Base-by-base conservation (phyloP, 257 asterid genomes). In the Fraxinus americana region DNA sequence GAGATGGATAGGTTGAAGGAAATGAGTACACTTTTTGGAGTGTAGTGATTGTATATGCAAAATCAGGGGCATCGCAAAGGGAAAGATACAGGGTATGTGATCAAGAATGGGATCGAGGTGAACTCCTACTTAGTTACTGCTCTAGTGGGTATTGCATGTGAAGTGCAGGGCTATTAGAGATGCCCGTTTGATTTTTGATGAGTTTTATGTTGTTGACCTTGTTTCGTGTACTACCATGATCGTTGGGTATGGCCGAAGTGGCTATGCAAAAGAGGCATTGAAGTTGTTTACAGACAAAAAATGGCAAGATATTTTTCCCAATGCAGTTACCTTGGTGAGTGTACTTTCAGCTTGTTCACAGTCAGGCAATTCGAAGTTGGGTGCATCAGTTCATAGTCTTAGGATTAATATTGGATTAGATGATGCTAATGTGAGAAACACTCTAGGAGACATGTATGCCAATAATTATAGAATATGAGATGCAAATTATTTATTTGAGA, bases 211-310 rank as follows among this genome's bases (percentile, higher is more conserved):
- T 16, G 23, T 82, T 36, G 89, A 90, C 83, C 83, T 88, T 80
- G 85, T 87, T 81, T 84, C 91, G 1, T 90, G 93, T 91, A 89
- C 91, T 4, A 73, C 89, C 0, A 87, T 91, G 91, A 91, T 91
- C 43, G 68, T 76, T 65, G 95, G 95, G 41, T 89, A 87, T 80
- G 67, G 87, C 16, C 86, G 86, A 68, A 81, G 72, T 80, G 93
- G 93, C 57, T 85, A 79, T 73, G 80, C 88, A 48, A 72, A 77
- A 5, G 89, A 90, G 71, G 95, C 95, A 27, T 32, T 91, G 77
- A 25, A 71, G 67, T 78, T 87, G 80, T 91, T 91, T 81, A 74
- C 77, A 3, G 79, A 88, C 82, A 79, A 83, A 88, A 87, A 85
- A 74, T 89, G 86, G 85, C 75, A 77, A 72, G 67, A 75, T 5